Evolutionary conservation across 225 moss, liverwort and hornwort genomes (phyloP).

Genomic region (Physcomitrium patens): DNA sequence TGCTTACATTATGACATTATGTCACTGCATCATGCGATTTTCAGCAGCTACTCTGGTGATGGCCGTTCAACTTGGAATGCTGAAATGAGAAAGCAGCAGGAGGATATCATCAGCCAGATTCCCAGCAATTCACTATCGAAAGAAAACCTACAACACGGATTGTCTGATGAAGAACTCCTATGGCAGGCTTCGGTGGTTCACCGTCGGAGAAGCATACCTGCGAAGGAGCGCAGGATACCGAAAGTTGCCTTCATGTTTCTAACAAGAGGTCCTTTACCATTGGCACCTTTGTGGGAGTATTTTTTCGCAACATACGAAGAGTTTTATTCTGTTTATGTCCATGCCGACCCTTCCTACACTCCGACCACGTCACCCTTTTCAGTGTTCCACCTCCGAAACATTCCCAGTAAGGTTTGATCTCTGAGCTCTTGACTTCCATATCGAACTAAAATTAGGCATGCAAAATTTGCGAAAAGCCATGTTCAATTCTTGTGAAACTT

Average conservation of each 20-base stretch:
- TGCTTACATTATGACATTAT: conserved; percentile 34
- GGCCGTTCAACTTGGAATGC: conserved; percentile 11
- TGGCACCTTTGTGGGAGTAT: conserved; percentile 63
- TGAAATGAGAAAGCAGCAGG: not conserved
- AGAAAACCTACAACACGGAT: conserved; percentile 19
- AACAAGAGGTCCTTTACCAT: conserved; percentile 45
- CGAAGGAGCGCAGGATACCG: conserved; percentile 21
- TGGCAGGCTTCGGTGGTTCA: conserved; percentile 44
- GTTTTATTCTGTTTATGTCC: conserved; percentile 67
- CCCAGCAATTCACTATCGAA: not conserved
- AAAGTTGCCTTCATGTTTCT: conserved; percentile 80
- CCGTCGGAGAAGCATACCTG: conserved; percentile 20
- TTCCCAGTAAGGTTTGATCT: conserved; percentile 58
- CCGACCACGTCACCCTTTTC: conserved; percentile 35
- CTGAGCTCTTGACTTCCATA: not conserved
- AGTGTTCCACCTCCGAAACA: conserved; percentile 55
- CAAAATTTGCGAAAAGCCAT: too few relatives aligned
- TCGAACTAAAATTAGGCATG: not conserved
- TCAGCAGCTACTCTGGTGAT: conserved; percentile 1
- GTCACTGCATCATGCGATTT: conserved; percentile 8
- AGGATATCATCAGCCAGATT: not conserved
- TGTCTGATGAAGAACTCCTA: conserved; percentile 49
- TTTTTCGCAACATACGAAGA: conserved; percentile 57
- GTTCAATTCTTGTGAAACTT: not conserved
- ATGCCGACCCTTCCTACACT: conserved; percentile 46